These are phyloP conservation scores for Aspergillus niger DNA, from an alignment of 2,329 filamentous ascomycete genomes.

Conservation along the genomic window DNA sequence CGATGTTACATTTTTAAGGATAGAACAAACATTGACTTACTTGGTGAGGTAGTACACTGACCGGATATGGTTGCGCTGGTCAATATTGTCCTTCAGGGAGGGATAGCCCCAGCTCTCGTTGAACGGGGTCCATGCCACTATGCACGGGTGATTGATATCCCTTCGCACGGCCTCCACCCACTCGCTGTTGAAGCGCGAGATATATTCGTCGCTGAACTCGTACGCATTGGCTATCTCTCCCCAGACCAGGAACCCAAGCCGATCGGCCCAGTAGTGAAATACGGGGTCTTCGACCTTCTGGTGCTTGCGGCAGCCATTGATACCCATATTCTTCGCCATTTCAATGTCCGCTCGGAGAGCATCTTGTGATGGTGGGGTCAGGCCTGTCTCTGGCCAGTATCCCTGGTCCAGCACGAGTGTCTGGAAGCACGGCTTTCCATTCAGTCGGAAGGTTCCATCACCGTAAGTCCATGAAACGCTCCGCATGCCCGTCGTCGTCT, in stretches of 20 bases:
- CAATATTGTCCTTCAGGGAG: conserved; percentile 55
- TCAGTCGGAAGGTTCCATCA: conserved; percentile 63
- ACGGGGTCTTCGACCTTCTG: conserved; percentile 65
- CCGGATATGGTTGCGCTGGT: conserved; percentile 66
- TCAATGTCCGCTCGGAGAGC: conserved; percentile 67
- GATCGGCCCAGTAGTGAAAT: conserved; percentile 68
- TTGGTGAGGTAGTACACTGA: conserved; percentile 67
- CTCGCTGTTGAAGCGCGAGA: conserved; percentile 63
- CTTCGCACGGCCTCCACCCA: conserved; percentile 65
- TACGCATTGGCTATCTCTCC: conserved; percentile 73
- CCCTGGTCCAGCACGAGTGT: conserved; percentile 72
- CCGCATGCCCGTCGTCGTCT: conserved; percentile 62
- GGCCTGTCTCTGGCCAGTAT: conserved; percentile 69
- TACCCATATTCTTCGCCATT: conserved; percentile 64
- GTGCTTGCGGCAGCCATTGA: conserved; percentile 72
- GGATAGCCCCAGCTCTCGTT: conserved; percentile 68
- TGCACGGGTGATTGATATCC: conserved; percentile 66
- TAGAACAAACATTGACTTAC: conserved; percentile 30
- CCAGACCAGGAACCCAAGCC: conserved; percentile 66
- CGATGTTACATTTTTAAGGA: neutral
- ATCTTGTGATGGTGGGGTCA: conserved; percentile 65
- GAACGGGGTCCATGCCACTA: conserved; percentile 68
- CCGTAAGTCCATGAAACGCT: conserved; percentile 62
- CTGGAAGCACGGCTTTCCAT: conserved; percentile 67
- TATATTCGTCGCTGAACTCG: conserved; percentile 61